phyloP scores from a whole-genome alignment of 768 basidiomycete species.

The Leccinum subtestaceum region DNA sequence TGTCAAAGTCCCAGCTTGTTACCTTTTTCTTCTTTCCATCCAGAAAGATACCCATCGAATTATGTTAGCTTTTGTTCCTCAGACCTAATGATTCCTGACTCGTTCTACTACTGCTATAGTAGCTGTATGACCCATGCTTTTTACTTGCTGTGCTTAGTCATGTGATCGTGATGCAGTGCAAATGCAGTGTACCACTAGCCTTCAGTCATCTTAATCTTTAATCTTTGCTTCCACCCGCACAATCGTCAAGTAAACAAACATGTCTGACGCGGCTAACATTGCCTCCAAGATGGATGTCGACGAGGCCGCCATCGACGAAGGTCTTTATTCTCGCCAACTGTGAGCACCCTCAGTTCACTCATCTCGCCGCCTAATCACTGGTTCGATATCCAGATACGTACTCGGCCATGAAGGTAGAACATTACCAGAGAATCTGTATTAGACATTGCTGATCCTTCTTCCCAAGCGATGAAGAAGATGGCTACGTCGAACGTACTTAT shows the following conservation, averaged over 20 bases:
- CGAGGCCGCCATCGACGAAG: slow-evolving; percentile 87
- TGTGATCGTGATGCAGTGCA: neutral
- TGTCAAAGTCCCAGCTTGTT: neutral
- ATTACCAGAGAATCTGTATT: neutral
- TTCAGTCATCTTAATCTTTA: slow-evolving; percentile 6
- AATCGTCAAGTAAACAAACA: slow-evolving; percentile 16
- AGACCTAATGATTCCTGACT: neutral
- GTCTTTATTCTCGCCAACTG: slow-evolving; percentile 91
- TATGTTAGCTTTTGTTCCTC: neutral
- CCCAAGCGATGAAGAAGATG: slow-evolving; percentile 98
- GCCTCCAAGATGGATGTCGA: slow-evolving; percentile 77
- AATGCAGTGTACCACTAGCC: neutral
- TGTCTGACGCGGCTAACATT: slow-evolving; percentile 37
- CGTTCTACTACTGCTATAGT: too few relatives aligned
- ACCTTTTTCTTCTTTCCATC: neutral
- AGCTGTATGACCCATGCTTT: neutral
- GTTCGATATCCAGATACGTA: slow-evolving; percentile 66
- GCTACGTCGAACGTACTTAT: slow-evolving; percentile 93
- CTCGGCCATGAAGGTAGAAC: slow-evolving; percentile 88
- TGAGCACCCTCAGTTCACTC: slow-evolving; percentile 41
- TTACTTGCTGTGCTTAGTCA: slow-evolving; percentile 21
- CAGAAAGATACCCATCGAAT: neutral
- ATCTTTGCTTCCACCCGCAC: slow-evolving; percentile 7
- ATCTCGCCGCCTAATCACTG: slow-evolving; percentile 16
- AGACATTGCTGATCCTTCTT: slow-evolving; percentile 17